phyloP scores from a whole-genome alignment of 2,329 filamentous ascomycete species.

The Neoscytalidium dimidiatum region DNA sequence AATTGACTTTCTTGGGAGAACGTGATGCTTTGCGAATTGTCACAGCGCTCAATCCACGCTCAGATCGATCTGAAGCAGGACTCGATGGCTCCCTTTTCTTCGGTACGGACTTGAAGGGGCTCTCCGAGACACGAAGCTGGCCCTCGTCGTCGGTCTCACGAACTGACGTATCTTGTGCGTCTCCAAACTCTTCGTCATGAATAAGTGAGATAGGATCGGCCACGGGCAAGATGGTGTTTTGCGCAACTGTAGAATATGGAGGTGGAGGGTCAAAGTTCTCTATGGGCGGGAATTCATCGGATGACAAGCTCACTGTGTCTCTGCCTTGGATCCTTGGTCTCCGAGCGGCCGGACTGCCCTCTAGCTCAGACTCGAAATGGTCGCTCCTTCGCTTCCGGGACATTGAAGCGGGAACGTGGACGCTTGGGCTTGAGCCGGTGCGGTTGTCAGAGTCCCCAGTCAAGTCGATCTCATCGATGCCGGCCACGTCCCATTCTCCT shows the following conservation, averaged over 20 bases:
- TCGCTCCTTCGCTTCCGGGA: conserved; percentile 50
- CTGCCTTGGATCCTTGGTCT: background rate
- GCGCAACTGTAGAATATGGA: conserved; percentile 49
- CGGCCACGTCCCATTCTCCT: conserved; percentile 2
- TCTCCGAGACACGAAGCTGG: background rate
- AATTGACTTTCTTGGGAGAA: conserved; percentile 9
- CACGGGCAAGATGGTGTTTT: background rate
- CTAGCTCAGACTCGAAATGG: conserved; percentile 38
- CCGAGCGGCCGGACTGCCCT: background rate
- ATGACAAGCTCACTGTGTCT: background rate
- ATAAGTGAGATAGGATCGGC: too few relatives aligned
- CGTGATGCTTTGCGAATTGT: conserved; percentile 13
- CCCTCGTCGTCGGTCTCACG: conserved; percentile 1
- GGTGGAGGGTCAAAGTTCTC: conserved; percentile 28
- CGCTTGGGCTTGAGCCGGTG: conserved; percentile 25
- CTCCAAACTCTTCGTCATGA: background rate
- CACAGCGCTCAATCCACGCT: background rate
- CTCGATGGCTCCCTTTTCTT: conserved; percentile 24
- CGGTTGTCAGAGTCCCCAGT: conserved; percentile 31
- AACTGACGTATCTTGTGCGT: background rate
- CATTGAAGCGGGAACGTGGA: conserved; percentile 22
- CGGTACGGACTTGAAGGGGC: background rate
- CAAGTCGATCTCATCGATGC: conserved; percentile 37
- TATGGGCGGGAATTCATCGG: conserved; percentile 20
- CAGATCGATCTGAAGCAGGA: background rate